phyloP scores from a whole-genome alignment of 768 basidiomycete species.

The Mycena leptocephala region DNA sequence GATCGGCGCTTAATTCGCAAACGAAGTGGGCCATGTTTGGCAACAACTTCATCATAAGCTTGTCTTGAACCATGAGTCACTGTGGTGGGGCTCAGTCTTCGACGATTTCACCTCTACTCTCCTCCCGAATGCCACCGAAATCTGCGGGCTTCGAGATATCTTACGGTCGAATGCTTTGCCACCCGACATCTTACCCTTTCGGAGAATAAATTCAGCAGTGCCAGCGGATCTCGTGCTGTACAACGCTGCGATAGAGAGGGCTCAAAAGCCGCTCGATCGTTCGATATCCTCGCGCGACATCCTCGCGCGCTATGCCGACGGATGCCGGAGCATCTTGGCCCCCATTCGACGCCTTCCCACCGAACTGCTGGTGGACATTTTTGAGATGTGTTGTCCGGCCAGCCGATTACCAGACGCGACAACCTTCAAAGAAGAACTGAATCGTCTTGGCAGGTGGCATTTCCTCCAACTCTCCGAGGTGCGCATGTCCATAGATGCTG shows the following conservation, averaged over 20 bases:
- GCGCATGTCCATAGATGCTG: too few relatives aligned
- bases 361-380: neutral
- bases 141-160: neutral
- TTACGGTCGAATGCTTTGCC: neutral
- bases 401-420: too few relatives aligned
- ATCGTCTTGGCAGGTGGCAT: too few relatives aligned
- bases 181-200: neutral
- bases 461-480: too few relatives aligned
- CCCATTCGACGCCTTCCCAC: neutral
- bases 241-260: neutral
- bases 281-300: neutral
- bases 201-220: too few relatives aligned
- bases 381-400: neutral
- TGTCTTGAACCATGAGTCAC: too few relatives aligned
- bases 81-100: too few relatives aligned
- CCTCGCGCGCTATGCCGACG: neutral
- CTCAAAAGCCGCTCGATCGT: neutral
- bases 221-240: neutral
- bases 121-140: neutral
- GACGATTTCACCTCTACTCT: neutral
- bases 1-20: too few relatives aligned
- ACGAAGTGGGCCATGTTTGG: too few relatives aligned
- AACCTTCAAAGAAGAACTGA: too few relatives aligned
- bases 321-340: neutral
- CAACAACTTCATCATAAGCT: too few relatives aligned